Evolutionary conservation across 2,329 filamentous ascomycete genomes (phyloP).

Genomic region (Fusarium nisikadoi): DNA sequence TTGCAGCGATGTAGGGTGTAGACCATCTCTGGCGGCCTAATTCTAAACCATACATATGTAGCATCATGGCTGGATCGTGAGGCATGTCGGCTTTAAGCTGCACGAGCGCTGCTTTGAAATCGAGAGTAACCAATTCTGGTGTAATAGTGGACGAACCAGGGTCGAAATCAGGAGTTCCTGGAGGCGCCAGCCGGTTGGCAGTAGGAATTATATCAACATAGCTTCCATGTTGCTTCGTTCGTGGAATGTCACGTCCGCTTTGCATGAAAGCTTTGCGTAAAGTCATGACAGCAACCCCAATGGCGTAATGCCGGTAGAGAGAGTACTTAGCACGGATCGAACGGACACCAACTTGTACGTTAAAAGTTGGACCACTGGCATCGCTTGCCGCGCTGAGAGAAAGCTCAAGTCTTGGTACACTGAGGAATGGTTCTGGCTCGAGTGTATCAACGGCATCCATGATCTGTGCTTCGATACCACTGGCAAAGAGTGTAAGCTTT

Average conservation of each 20-base stretch:
- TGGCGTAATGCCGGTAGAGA: slow-evolving; percentile 89
- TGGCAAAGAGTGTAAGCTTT: slow-evolving; percentile 80
- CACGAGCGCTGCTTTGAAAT: slow-evolving; percentile 82
- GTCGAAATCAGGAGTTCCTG: slow-evolving; percentile 49
- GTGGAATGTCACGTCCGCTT: slow-evolving; percentile 56
- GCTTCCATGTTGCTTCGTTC: slow-evolving; percentile 48
- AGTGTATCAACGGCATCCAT: slow-evolving; percentile 87
- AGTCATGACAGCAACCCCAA: slow-evolving; percentile 83
- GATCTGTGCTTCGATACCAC: slow-evolving; percentile 88
- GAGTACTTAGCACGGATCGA: slow-evolving; percentile 89
- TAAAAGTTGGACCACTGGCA: slow-evolving; percentile 85
- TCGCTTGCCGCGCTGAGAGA: slow-evolving; percentile 88
- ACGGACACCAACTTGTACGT: slow-evolving; percentile 83
- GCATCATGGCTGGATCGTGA: slow-evolving; percentile 87
- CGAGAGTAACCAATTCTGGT: slow-evolving; percentile 80
- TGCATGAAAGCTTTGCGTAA: slow-evolving; percentile 75
- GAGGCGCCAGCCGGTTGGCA: slow-evolving; percentile 52
- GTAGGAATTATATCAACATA: slow-evolving; percentile 32
- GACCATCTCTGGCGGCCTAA: slow-evolving; percentile 89
- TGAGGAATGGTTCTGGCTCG: slow-evolving; percentile 87
- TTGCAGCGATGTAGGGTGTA: slow-evolving; percentile 80
- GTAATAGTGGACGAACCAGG: slow-evolving; percentile 48
- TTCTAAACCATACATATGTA: slow-evolving; percentile 86
- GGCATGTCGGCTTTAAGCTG: slow-evolving; percentile 93
- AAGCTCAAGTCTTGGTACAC: slow-evolving; percentile 86